phyloP scores from a whole-genome alignment of 352 stramenopile genomes.

The Globisporangium lucens region DNA sequence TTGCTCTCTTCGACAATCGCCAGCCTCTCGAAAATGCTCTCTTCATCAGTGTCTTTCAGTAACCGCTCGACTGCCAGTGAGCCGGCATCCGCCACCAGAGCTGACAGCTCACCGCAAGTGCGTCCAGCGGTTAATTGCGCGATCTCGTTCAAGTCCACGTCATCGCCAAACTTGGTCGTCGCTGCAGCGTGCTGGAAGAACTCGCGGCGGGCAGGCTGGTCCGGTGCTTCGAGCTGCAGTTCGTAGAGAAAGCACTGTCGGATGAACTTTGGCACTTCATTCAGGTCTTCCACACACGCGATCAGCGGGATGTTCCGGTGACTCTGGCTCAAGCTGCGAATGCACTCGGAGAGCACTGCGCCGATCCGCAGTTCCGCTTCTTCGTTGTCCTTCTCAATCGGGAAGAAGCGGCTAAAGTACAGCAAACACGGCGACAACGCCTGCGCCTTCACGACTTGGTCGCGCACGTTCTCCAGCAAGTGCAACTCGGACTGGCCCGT shows the following conservation, averaged over 20 bases:
- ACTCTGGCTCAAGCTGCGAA: conserved; percentile 49
- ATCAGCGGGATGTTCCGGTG: conserved; percentile 62
- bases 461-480: conserved; percentile 69
- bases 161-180: conserved; percentile 32
- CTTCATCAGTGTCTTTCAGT: conserved; percentile 17
- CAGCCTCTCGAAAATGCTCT: conserved; percentile 14
- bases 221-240: conserved; percentile 57
- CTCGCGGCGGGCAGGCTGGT: conserved; percentile 45
- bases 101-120: conserved; percentile 69
- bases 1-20: conserved; percentile 12
- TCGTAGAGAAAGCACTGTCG: conserved; percentile 82
- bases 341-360: conserved; percentile 60
- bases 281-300: conserved; percentile 75
- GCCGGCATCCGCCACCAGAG: conserved; percentile 63
- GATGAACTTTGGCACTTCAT: conserved; percentile 77
- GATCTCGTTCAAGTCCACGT: conserved; percentile 55
- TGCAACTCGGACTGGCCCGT: conserved; percentile 68
- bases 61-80: conserved; percentile 48
- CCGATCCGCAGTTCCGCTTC: conserved; percentile 64
- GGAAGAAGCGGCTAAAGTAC: conserved; percentile 81
- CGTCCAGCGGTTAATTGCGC: conserved; percentile 69
- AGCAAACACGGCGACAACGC: conserved; percentile 66
- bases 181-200: conserved; percentile 49
- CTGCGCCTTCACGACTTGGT: conserved; percentile 66
- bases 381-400: conserved; percentile 75